Evolutionary conservation across 2,329 filamentous ascomycete species (phyloP).

Genomic region (Claviceps pazoutovae): DNA sequence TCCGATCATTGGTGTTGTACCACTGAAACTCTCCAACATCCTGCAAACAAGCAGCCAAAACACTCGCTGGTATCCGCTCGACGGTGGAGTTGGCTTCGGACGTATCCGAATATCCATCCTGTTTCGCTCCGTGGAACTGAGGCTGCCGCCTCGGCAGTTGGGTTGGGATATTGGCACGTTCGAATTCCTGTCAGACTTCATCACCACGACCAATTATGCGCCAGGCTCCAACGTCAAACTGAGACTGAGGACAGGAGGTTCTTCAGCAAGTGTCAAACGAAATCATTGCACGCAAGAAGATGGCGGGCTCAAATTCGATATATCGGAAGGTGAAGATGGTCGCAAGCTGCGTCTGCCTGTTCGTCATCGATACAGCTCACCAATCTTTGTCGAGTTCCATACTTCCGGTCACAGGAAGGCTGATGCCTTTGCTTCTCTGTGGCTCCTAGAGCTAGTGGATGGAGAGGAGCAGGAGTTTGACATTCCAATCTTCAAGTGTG

Average conservation of each 20-base stretch:
- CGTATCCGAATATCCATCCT: slow-evolving; percentile 77
- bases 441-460: slow-evolving; percentile 76
- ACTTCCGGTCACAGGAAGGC: slow-evolving; percentile 52
- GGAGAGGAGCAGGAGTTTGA: slow-evolving; percentile 65
- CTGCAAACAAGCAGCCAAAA: slow-evolving; percentile 74
- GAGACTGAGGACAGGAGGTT: slow-evolving; percentile 71
- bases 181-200: slow-evolving; percentile 61
- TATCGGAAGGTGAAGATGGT: slow-evolving; percentile 27
- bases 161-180: slow-evolving; percentile 96
- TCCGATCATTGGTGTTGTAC: slow-evolving; percentile 83
- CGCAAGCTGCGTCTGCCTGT: slow-evolving; percentile 63
- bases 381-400: slow-evolving; percentile 79
- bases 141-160: slow-evolving; percentile 69
- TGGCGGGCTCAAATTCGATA: slow-evolving; percentile 35
- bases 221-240: slow-evolving; percentile 59
- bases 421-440: slow-evolving; percentile 66
- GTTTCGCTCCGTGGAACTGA: slow-evolving; percentile 79
- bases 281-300: slow-evolving; percentile 47
- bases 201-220: slow-evolving; percentile 50
- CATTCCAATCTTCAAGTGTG: slow-evolving; percentile 81
- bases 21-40: slow-evolving; percentile 76
- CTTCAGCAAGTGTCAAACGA: slow-evolving; percentile 54
- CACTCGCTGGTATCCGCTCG: slow-evolving; percentile 90
- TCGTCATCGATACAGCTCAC: slow-evolving; percentile 78
- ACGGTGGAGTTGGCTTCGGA: slow-evolving; percentile 86